phyloP scores from a whole-genome alignment of 257 asterid genomes.

The Petrea volubilis region DNA sequence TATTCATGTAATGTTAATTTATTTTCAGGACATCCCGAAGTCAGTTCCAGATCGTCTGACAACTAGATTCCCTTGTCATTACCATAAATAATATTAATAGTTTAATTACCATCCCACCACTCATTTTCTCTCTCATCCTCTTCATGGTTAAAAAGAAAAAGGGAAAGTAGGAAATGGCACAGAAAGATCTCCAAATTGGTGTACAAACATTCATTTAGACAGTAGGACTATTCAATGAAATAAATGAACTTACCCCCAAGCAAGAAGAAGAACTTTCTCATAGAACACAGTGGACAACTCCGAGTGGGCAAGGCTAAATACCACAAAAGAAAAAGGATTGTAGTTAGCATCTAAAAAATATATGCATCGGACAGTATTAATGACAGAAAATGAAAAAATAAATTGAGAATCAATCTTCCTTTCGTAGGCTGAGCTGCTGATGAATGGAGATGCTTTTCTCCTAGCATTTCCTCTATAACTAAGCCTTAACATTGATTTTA shows the following conservation, averaged over 20 bases:
- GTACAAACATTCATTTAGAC: neutral
- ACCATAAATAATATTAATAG: neutral
- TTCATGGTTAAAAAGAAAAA: neutral
- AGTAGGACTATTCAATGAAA: constrained; percentile 11
- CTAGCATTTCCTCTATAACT: constrained; percentile 7
- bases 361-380: neutral
- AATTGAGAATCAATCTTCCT: neutral
- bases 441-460: constrained; percentile 13
- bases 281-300: constrained; percentile 88
- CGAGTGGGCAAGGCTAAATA: constrained; percentile 91
- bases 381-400: neutral
- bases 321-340: neutral
- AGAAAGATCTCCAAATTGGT: neutral
- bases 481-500: neutral
- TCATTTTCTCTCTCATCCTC: neutral
- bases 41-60: neutral
- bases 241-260: constrained; percentile 79
- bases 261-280: constrained; percentile 94
- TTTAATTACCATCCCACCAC: neutral
- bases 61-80: neutral
- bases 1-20: neutral
- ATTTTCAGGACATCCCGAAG: neutral
- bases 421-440: neutral
- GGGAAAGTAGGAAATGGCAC: neutral
- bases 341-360: constrained; percentile 8